Percentiles rank a stretch among this genome's conserved stretches.
Evolutionary conservation across 2,329 filamentous ascomycete genomes (phyloP).

Genomic region (Fusarium agapanthi): DNA sequence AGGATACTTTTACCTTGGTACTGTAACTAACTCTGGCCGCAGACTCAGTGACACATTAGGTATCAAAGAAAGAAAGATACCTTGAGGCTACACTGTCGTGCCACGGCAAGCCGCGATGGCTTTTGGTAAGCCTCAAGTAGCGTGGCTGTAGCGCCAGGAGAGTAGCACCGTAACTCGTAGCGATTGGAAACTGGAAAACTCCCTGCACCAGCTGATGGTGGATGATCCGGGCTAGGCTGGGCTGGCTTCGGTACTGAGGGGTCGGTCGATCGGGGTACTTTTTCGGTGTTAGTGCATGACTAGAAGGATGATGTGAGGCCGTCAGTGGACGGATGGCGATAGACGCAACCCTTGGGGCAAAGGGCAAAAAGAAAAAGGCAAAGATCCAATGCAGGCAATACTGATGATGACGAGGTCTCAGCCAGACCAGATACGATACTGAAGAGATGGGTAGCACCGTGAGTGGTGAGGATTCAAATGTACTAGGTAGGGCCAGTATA

Average conservation of each 20-base stretch:
- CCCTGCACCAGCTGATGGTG: conserved; percentile 38
- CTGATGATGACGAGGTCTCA: conserved; percentile 22
- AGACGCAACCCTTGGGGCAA: conserved; percentile 31
- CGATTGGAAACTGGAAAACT: conserved; percentile 20
- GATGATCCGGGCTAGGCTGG: conserved; percentile 28
- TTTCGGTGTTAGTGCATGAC: conserved; percentile 30
- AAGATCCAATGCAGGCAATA: conserved; percentile 22
- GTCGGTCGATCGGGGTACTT: conserved; percentile 34
- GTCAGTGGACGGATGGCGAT: conserved; percentile 28
- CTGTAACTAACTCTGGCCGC: neutral
- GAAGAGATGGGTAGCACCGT: neutral
- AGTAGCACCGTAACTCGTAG: conserved; percentile 10
- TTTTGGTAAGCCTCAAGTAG: conserved; percentile 3
- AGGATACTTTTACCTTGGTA: neutral
- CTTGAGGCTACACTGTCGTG: conserved; percentile 1
- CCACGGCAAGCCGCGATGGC: neutral
- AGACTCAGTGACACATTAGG: conserved; percentile 6
- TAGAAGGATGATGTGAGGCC: conserved; percentile 22
- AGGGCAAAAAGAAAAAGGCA: conserved; percentile 28
- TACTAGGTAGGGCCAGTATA: neutral
- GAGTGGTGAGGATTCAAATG: neutral
- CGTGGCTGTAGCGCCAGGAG: conserved; percentile 7
- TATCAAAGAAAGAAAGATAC: conserved; percentile 1
- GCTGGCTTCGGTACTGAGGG: conserved; percentile 38
- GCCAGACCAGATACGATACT: neutral